Evolutionary conservation across 768 basidiomycete species (phyloP).

Genomic region (Mycena capillaripes): DNA sequence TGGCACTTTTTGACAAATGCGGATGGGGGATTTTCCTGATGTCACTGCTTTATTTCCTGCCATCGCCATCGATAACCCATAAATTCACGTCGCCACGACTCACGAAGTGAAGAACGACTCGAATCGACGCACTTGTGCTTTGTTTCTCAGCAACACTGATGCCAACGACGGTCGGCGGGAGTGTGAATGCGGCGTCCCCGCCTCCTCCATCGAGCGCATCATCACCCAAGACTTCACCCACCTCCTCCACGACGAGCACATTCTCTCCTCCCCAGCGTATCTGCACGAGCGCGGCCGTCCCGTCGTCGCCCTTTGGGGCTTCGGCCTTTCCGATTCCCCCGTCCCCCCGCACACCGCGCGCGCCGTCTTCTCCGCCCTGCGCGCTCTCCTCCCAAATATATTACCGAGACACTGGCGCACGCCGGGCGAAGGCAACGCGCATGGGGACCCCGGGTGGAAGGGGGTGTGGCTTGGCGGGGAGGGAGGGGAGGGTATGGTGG

Average conservation of each 20-base stretch:
- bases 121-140: not conserved
- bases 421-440: constrained; percentile 72
- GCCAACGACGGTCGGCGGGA: constrained; percentile 14
- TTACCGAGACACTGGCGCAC: constrained; percentile 83
- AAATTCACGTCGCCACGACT: not conserved
- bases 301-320: constrained; percentile 83
- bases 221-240: constrained; percentile 83
- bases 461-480: constrained; percentile 74
- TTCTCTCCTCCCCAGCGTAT: constrained; percentile 82
- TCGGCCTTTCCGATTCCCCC: constrained; percentile 32
- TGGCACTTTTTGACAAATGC: too few relatives aligned
- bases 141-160: constrained; percentile 5
- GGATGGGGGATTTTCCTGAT: too few relatives aligned
- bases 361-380: constrained; percentile 16
- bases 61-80: constrained; percentile 2
- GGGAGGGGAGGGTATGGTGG: constrained; percentile 87
- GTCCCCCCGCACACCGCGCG: constrained; percentile 20
- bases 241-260: constrained; percentile 69
- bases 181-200: constrained; percentile 64
- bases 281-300: constrained; percentile 77
- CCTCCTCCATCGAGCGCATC: constrained; percentile 75
- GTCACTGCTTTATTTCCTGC: not conserved
- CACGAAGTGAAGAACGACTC: not conserved
- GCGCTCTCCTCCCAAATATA: constrained; percentile 32
- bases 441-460: constrained; percentile 74